phyloP scores from a whole-genome alignment of 139 green algal species.

The Desmodesmus armatus region DNA sequence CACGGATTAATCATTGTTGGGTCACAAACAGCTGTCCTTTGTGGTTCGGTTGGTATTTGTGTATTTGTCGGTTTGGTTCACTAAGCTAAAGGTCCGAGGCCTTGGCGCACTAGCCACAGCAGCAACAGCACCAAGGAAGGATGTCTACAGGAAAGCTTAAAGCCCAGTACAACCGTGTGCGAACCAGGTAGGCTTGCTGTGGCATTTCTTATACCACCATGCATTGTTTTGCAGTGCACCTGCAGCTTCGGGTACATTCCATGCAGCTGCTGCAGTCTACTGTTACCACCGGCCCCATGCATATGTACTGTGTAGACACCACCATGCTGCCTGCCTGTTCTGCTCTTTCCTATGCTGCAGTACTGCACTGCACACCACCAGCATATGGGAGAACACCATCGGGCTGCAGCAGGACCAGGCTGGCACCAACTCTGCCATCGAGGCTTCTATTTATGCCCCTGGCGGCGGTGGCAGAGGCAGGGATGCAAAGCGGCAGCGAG shows the following conservation, averaged over 20 bases:
- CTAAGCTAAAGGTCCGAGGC: background rate
- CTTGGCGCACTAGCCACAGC: background rate
- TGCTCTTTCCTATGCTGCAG: conserved; percentile 51
- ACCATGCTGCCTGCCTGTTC: no score
- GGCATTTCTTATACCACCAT: background rate
- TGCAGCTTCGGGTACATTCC: no score
- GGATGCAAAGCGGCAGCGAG: conserved; percentile 65
- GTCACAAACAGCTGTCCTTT: no score
- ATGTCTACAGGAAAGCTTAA: conserved; percentile 63
- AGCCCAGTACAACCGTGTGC: conserved; percentile 74
- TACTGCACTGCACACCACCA: conserved; percentile 76
- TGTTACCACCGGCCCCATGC: no score
- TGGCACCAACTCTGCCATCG: conserved; percentile 79
- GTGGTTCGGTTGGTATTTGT: no score
- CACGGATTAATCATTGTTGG: no score
- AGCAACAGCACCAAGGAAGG: background rate
- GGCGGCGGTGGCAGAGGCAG: conserved; percentile 55
- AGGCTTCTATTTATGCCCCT: conserved; percentile 80
- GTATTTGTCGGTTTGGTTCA: background rate
- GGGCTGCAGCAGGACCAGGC: conserved; percentile 68
- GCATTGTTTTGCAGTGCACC: no score
- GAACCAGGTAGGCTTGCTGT: conserved; percentile 68
- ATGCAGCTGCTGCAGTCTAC: no score
- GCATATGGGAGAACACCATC: conserved; percentile 89
- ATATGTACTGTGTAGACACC: no score